Conservation (phyloP, 208 protist genomes). For the Herpetomonas tarakana region DNA sequence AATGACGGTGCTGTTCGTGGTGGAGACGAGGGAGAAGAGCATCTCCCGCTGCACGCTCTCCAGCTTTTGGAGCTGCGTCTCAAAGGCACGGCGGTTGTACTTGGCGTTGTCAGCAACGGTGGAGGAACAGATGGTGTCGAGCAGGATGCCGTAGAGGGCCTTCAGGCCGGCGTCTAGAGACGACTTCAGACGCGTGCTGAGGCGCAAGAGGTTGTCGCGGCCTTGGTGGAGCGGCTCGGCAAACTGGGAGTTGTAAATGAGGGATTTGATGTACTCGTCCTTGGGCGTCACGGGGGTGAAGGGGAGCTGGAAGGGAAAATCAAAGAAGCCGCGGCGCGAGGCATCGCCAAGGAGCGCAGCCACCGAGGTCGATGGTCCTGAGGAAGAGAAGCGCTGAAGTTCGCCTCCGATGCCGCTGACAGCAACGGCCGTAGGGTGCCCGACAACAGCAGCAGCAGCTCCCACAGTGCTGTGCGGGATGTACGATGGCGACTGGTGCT, state of each 20-base stretch:
- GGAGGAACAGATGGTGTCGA: constrained; percentile 12
- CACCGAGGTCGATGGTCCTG: neutral
- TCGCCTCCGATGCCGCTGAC: neutral
- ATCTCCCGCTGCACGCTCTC: constrained; percentile 51
- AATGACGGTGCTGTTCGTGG: constrained; percentile 25
- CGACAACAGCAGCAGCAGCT: neutral
- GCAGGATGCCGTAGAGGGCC: constrained; percentile 31
- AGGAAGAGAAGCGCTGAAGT: neutral
- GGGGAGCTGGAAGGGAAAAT: constrained; percentile 34
- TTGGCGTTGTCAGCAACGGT: neutral
- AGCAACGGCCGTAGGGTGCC: neutral
- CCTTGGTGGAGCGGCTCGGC: constrained; percentile 33
- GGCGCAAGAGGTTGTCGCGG: constrained; percentile 37
- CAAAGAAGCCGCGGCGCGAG: constrained; percentile 6
- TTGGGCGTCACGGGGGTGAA: constrained; percentile 42
- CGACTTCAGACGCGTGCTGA: constrained; percentile 48
- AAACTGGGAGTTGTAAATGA: constrained; percentile 37
- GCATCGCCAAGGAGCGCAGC: constrained; percentile 13
- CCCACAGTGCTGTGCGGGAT: neutral
- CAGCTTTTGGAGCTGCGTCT: constrained; percentile 44
- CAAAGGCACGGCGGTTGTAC: constrained; percentile 29
- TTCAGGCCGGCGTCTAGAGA: constrained; percentile 34
- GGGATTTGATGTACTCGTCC: constrained; percentile 38
- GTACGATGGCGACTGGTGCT: neutral
- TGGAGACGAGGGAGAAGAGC: constrained; percentile 40